Base-by-base conservation (phyloP, 192 early-diverging fungal genomes). In the Phycomyces nitens region DNA sequence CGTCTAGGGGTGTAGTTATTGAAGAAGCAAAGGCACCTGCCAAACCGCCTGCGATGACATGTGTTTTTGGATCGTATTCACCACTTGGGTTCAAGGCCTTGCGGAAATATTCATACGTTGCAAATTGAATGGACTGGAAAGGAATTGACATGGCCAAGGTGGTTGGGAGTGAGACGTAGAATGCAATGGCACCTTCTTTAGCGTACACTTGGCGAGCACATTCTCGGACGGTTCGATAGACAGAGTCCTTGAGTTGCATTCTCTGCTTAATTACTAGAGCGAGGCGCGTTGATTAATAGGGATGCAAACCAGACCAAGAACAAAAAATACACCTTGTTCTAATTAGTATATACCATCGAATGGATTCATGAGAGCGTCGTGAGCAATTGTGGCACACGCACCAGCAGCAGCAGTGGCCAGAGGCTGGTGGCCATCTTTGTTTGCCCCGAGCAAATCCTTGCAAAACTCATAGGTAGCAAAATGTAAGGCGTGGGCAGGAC, bases 141-240 rank as follows among this genome's bases (percentile, higher is more conserved):
- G 96, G 96, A 59, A 96, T 91, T 20, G 88, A 89, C 94, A 98
- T 98, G 55, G 90, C 75, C 47, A 98, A 75, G 0, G 96, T 98
- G 0, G 94, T 96, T 2, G 96, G 96, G 55, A 92, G 95, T 2
- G 94, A 96, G 12, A 96, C 83, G 68, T 94, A 98, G 62, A 98
- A 95, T 1, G 96, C 93, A 11, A 79, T 68, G 7, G 92, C 18
- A 0, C 96, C 96, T 70, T 98, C 96, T 4, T 66, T 75, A 20
- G 77, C 71, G 47, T 92, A 75, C 12, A 98, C 84, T 7, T 80
- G 73, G 24, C 72, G 62, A 2, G 88, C 89, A 59, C 92, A 94
- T 20, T 92, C 83, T 6, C 82, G 3, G 18, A 94, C 86, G 39
- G 69, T 84, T n/a, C 81, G 78, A 65, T 94, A 88, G 4, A 74